These are phyloP conservation scores for Mimosa pudica DNA, from an alignment of 306 rosid genomes.

Conservation along the genomic window DNA sequence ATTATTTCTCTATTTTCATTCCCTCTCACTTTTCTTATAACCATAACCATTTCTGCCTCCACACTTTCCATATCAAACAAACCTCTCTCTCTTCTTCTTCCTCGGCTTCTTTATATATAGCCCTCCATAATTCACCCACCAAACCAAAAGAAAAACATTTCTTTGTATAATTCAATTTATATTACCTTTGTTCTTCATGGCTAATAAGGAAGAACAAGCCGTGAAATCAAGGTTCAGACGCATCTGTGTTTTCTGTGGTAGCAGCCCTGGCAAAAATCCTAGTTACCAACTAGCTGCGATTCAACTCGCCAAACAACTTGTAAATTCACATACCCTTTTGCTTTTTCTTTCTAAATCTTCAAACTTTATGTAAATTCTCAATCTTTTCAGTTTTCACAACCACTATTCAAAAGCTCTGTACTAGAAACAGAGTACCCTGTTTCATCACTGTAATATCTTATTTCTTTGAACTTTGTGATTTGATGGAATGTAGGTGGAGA, in stretches of 20 bases:
- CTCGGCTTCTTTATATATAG: background rate
- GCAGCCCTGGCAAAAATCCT: slow-evolving; percentile 70
- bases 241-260: slow-evolving; percentile 76
- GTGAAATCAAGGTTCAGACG: slow-evolving; percentile 57
- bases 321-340: slow-evolving; percentile 23
- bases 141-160: background rate
- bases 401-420: background rate
- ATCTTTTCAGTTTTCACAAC: background rate
- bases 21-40: slow-evolving; percentile 21
- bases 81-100: background rate
- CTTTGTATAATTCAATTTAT: background rate
- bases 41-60: background rate
- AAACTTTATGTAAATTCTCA: background rate
- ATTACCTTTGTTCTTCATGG: slow-evolving; percentile 21
- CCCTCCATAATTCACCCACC: background rate
- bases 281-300: slow-evolving; percentile 63
- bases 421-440: background rate
- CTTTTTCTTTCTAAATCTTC: too few relatives aligned
- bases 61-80: slow-evolving; percentile 17
- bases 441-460: background rate
- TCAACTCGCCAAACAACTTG: slow-evolving; percentile 68
- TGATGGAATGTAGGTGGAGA: slow-evolving; percentile 51
- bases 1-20: slow-evolving; percentile 21
- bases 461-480: background rate
- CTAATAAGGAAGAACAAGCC: slow-evolving; percentile 30